A percentile compares a stretch with the other conserved stretches of the same genome.
Evolutionary conservation across 495 filamentous ascomycete species (phyloP).

Genomic region (Penicillium turbatum): DNA sequence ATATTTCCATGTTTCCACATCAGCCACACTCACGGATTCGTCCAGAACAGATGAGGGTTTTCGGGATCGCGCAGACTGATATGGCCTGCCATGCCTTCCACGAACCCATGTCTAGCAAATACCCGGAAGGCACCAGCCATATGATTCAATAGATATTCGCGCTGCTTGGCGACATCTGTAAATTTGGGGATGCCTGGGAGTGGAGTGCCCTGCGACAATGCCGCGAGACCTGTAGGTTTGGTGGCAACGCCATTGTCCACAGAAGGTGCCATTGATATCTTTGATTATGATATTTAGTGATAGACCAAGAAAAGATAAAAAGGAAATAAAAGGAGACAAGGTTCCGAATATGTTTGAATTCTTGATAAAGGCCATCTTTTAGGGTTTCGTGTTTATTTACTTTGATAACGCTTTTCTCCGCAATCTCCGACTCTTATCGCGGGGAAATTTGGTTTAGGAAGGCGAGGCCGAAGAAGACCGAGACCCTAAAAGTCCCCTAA

Average conservation of each 20-base stretch:
- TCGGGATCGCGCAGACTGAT: slow-evolving; percentile 33
- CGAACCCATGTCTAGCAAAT: slow-evolving; percentile 28
- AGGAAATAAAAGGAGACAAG: too few relatives aligned
- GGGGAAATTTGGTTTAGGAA: neutral
- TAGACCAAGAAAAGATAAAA: too few relatives aligned
- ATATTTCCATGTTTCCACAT: too few relatives aligned
- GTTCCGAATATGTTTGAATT: too few relatives aligned
- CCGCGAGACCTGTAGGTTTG: slow-evolving; percentile 1
- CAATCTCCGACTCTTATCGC: neutral
- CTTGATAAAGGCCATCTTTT: too few relatives aligned
- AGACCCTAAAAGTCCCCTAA: neutral
- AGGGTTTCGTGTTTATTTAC: too few relatives aligned
- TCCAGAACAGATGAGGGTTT: slow-evolving; percentile 20
- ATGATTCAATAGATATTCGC: slow-evolving; percentile 34
- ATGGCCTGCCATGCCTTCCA: slow-evolving; percentile 33
- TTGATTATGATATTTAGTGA: too few relatives aligned
- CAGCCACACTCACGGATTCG: slow-evolving; percentile 15
- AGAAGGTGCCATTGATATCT: neutral
- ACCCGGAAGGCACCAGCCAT: slow-evolving; percentile 38
- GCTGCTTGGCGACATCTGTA: neutral
- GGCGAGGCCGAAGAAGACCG: neutral
- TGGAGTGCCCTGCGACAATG: slow-evolving; percentile 14
- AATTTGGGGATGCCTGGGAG: slow-evolving; percentile 31
- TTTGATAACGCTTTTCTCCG: too few relatives aligned
- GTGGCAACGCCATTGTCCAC: neutral